Percentiles rank a stretch among this genome's conserved stretches.
phyloP scores from a whole-genome alignment of 768 basidiomycete genomes.

The Austroboletus festivus region DNA sequence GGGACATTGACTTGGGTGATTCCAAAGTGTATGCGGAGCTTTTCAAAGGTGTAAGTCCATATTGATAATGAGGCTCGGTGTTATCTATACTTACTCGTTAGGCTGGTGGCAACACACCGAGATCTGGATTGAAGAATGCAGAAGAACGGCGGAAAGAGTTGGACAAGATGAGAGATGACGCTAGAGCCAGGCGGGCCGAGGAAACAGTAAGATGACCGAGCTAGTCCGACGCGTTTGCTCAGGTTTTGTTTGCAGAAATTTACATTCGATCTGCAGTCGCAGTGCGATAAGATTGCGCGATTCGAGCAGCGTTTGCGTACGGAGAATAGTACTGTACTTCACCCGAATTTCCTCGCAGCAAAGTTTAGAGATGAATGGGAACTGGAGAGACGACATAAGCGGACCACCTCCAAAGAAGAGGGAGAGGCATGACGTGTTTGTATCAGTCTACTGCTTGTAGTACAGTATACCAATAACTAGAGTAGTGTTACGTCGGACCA shows the following conservation, averaged over 20 bases:
- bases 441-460: not conserved
- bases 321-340: conserved; percentile 53
- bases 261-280: conserved; percentile 55
- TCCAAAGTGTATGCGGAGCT: conserved; percentile 59
- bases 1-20: conserved; percentile 65
- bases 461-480: no score
- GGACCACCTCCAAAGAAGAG: conserved; percentile 28
- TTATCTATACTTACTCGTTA: conserved; percentile 13
- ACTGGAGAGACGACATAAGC: conserved; percentile 32
- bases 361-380: conserved; percentile 57
- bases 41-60: conserved; percentile 50
- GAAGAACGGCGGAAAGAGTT: conserved; percentile 69
- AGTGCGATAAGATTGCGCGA: conserved; percentile 56
- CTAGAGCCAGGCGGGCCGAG: conserved; percentile 49
- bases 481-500: not conserved
- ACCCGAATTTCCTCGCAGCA: conserved; percentile 57
- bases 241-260: conserved; percentile 34
- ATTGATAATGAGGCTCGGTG: not conserved
- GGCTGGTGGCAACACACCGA: conserved; percentile 44
- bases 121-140: conserved; percentile 49
- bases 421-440: conserved; percentile 33
- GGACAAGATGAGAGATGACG: conserved; percentile 68
- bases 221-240: conserved; percentile 8
- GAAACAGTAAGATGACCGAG: conserved; percentile 47
- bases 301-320: conserved; percentile 57